Conservation (phyloP, 2,329 filamentous ascomycete species). For the Claviceps monticola region DNA sequence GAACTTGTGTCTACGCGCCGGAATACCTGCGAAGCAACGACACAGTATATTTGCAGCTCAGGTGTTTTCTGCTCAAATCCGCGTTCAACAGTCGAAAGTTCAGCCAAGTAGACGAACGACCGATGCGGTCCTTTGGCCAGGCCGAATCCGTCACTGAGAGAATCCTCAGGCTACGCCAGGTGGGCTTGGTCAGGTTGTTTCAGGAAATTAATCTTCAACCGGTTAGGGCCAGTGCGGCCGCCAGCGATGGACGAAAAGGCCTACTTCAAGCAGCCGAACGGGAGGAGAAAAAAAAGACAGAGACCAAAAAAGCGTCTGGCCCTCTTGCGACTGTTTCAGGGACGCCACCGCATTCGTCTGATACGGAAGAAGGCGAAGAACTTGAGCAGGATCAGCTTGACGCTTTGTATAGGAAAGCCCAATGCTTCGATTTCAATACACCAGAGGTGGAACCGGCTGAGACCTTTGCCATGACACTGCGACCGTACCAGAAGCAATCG, state of each 20-base stretch:
- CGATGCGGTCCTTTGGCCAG: constrained; percentile 64
- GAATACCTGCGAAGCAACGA: constrained; percentile 80
- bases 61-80: constrained; percentile 58
- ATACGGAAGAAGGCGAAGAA: constrained; percentile 74
- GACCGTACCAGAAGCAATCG: constrained; percentile 91
- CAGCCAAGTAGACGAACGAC: constrained; percentile 52
- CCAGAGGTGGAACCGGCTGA: constrained; percentile 72
- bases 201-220: constrained; percentile 78
- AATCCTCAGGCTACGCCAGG: constrained; percentile 67
- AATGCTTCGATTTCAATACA: constrained; percentile 90
- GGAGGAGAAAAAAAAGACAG: constrained; percentile 61
- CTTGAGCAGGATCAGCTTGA: constrained; percentile 93
- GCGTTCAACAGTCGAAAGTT: constrained; percentile 56
- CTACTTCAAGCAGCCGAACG: constrained; percentile 78
- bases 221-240: constrained; percentile 57
- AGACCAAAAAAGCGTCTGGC: constrained; percentile 23
- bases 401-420: constrained; percentile 84
- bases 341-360: constrained; percentile 46
- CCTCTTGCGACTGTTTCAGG: constrained; percentile 17
- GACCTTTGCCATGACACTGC: constrained; percentile 69
- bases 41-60: constrained; percentile 81
- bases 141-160: constrained; percentile 79
- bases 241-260: constrained; percentile 69
- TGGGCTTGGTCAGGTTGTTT: constrained; percentile 77
- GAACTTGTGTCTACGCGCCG: constrained; percentile 75